Conservation (phyloP, 2,329 filamentous ascomycete species). For the Penicillium sp. region DNA sequence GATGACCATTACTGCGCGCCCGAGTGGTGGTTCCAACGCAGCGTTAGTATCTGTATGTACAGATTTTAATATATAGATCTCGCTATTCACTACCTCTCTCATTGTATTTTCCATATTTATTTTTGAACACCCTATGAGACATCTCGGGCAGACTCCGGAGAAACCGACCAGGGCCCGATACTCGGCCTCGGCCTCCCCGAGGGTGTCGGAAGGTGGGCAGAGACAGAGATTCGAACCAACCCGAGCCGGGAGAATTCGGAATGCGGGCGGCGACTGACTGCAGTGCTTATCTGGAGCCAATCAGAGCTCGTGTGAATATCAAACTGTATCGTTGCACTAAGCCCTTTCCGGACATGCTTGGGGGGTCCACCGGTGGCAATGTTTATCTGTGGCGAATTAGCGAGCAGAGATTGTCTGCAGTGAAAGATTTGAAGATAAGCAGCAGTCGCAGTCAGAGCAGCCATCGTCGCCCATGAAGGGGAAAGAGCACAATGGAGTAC, state of each 20-base stretch:
- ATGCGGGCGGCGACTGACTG: constrained; percentile 7
- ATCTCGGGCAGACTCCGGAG: background rate
- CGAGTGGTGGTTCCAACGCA: background rate
- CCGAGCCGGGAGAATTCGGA: background rate
- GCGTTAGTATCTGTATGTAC: too few relatives aligned
- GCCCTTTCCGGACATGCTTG: constrained; percentile 1
- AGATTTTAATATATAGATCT: too few relatives aligned
- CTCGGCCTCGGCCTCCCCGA: too few relatives aligned
- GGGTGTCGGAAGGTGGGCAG: background rate
- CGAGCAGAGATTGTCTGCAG: constrained; percentile 10
- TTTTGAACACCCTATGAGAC: too few relatives aligned
- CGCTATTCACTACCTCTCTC: too few relatives aligned
- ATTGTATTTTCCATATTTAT: too few relatives aligned
- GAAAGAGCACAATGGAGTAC: background rate
- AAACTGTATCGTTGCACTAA: constrained; percentile 6
- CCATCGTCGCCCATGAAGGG: too few relatives aligned
- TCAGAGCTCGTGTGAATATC: constrained; percentile 10
- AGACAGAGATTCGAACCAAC: background rate
- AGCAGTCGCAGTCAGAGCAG: too few relatives aligned
- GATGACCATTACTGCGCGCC: constrained; percentile 7
- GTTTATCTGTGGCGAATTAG: constrained; percentile 19
- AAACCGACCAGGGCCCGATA: constrained; percentile 1
- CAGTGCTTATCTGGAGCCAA: constrained; percentile 31
- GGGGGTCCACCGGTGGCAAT: constrained; percentile 3
- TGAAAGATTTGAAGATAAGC: constrained; percentile 7